phyloP scores from a whole-genome alignment of 441 rosid species.

The Arabidopsis hybrid region DNA sequence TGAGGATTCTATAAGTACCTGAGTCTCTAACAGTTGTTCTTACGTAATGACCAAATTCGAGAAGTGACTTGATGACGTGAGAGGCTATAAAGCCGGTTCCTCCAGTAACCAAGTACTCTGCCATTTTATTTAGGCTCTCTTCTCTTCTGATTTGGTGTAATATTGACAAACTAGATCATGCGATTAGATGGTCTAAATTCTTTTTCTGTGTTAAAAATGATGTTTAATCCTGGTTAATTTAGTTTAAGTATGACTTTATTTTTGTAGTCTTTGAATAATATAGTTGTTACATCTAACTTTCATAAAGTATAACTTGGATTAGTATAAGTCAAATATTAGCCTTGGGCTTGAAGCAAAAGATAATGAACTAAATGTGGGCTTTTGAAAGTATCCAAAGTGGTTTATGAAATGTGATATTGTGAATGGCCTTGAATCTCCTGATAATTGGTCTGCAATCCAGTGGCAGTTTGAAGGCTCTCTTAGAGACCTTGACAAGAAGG shows the following conservation, averaged over 20 bases:
- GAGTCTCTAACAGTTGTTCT: conserved; percentile 76
- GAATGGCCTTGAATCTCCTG: background rate
- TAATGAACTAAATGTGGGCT: conserved; percentile 5
- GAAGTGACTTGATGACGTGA: conserved; percentile 62
- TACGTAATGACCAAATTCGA: conserved; percentile 63
- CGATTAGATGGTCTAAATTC: background rate
- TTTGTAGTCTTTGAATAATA: background rate
- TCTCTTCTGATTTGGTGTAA: conserved; percentile 7
- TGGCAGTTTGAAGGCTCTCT: background rate
- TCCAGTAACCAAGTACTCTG: conserved; percentile 81
- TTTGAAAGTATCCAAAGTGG: background rate
- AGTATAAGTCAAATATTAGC: background rate
- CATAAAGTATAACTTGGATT: background rate
- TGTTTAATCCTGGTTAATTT: background rate
- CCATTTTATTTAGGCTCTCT: conserved; percentile 48
- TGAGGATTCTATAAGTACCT: conserved; percentile 46
- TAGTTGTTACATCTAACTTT: background rate
- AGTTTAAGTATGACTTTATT: background rate
- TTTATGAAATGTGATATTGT: background rate
- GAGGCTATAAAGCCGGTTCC: conserved; percentile 86
- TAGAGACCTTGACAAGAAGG: background rate
- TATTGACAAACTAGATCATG: background rate
- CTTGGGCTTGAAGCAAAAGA: background rate
- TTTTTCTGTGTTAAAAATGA: background rate
- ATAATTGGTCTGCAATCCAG: background rate